Percentiles rank a stretch among this genome's conserved stretches.
Evolutionary conservation across 2,329 filamentous ascomycete species (phyloP).

Genomic region (Amylocarpus encephaloides): DNA sequence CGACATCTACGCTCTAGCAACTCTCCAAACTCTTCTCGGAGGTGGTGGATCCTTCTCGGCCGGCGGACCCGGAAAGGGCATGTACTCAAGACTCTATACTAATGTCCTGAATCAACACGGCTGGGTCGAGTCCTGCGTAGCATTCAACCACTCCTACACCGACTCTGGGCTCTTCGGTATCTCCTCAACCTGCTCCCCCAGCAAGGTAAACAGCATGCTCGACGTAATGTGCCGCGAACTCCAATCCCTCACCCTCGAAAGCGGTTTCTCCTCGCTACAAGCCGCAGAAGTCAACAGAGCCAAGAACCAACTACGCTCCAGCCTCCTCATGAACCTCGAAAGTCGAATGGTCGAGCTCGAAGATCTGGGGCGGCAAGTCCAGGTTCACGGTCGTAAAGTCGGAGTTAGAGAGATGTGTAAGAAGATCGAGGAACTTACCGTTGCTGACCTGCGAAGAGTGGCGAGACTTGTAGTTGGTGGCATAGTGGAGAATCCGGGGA

Average conservation of each 20-base stretch:
- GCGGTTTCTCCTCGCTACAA: conserved; percentile 66
- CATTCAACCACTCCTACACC: conserved; percentile 96
- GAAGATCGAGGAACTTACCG: conserved; percentile 75
- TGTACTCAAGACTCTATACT: conserved; percentile 97
- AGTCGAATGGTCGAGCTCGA: conserved; percentile 96
- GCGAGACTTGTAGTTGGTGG: conserved; percentile 75
- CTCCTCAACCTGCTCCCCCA: conserved; percentile 75
- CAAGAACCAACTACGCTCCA: conserved; percentile 92
- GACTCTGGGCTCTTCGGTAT: conserved; percentile 96
- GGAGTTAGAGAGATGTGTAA: conserved; percentile 89
- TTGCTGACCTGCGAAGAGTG: conserved; percentile 74
- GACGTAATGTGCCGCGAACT: conserved; percentile 94
- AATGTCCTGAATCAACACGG: conserved; percentile 96
- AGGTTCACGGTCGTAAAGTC: conserved; percentile 91
- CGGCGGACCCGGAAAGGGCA: conserved; percentile 94
- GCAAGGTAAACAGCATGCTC: conserved; percentile 74
- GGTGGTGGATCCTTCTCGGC: conserved; percentile 96
- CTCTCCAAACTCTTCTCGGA: conserved; percentile 89
- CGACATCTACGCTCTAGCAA: conserved; percentile 94
- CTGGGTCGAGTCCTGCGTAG: conserved; percentile 93
- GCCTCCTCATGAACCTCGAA: conserved; percentile 94
- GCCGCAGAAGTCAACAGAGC: conserved; percentile 78
- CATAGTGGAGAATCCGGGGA: conserved; percentile 64
- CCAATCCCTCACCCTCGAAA: conserved; percentile 67
- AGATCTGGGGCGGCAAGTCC: conserved; percentile 88